Base-by-base conservation (phyloP, 2,329 filamentous ascomycete genomes). In the Fusarium temperatum region DNA sequence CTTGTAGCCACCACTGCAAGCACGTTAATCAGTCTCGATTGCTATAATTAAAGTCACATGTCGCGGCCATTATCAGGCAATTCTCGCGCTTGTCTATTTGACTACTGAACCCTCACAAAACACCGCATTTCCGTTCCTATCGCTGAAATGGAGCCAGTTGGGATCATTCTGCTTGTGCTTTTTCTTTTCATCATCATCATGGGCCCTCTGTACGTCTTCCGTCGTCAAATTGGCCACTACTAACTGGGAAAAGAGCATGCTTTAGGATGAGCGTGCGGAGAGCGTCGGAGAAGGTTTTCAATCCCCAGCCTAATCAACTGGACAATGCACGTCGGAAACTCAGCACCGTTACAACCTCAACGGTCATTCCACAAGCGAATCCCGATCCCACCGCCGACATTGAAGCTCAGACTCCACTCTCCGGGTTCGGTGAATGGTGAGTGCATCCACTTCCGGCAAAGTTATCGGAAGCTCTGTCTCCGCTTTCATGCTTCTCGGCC, bases 311-410 rank as follows among this genome's bases (percentile, higher is more conserved):
- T 18, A 61, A 64, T 42, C 73, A 78, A 38, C 50, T 80, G 18
- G 59, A 72, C 24, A 56, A 75, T 45, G 80, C 80, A 2, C 77
- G 78, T 10, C 76, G 72, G 41, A 81, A 81, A 55, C 73, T 81
- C 24, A 79, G 69, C 53, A 74, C 77, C 22, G 80, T 81, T 20
- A 78, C 80, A 8, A 79, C 80, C 20, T 74, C 74, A 22, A 70
- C 60, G 35, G 64, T 51, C 28, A 51, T 60, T 24, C 70, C 70
- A 28, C 75, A 71, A 63, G 30, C 64, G 36, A 61, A 26, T 15
- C 28, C 61, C 22, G 60, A 53, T 41, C 65, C 48, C 41, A 48
- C 66, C 59, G 47, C 59, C 50, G 71, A 78, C 42, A 22, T 77
- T 15, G 77, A 78, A 41, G 70, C 74, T 35, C 45, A 45, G 22